Conservation (phyloP, 352 stramenopile species). For the Globisporangium ultimum region DNA sequence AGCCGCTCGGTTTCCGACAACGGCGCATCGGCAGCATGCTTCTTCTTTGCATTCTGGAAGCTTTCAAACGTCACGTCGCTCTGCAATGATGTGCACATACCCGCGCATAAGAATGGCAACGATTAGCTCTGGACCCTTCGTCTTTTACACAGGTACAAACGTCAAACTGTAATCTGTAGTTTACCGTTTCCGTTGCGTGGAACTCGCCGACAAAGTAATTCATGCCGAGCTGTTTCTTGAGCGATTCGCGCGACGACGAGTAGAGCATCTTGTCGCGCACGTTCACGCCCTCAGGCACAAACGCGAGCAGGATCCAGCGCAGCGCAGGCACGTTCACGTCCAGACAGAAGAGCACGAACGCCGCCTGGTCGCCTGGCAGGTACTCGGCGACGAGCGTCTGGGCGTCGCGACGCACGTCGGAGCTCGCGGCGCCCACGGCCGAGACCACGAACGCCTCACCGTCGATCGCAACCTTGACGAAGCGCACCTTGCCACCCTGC, state of each 20-base stretch:
- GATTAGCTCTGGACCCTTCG: not conserved
- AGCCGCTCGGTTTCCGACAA: constrained; percentile 83
- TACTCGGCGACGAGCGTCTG: constrained; percentile 22
- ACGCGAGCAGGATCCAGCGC: constrained; percentile 78
- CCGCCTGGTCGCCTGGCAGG: constrained; percentile 38
- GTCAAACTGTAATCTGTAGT: not conserved
- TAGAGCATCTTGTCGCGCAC: constrained; percentile 92
- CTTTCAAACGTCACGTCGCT: constrained; percentile 76
- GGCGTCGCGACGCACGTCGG: constrained; percentile 43
- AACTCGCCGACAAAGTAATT: constrained; percentile 91
- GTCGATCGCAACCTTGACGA: constrained; percentile 63
- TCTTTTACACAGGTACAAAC: not conserved
- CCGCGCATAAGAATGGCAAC: not conserved
- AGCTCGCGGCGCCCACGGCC: constrained; percentile 30
- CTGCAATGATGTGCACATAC: constrained; percentile 19
- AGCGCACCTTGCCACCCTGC: constrained; percentile 64
- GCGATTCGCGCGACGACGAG: constrained; percentile 86
- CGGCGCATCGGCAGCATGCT: constrained; percentile 67
- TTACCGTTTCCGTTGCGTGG: constrained; percentile 76
- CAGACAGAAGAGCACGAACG: constrained; percentile 77
- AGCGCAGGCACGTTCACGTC: constrained; percentile 66
- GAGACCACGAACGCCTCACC: constrained; percentile 62
- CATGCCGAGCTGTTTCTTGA: constrained; percentile 88
- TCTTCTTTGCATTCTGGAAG: constrained; percentile 70
- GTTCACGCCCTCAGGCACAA: constrained; percentile 69